Evolutionary conservation across 2,329 filamentous ascomycete genomes (phyloP), one percentile per base, ranked within the genome.

Genomic region (Colletotrichum sp.): DNA sequence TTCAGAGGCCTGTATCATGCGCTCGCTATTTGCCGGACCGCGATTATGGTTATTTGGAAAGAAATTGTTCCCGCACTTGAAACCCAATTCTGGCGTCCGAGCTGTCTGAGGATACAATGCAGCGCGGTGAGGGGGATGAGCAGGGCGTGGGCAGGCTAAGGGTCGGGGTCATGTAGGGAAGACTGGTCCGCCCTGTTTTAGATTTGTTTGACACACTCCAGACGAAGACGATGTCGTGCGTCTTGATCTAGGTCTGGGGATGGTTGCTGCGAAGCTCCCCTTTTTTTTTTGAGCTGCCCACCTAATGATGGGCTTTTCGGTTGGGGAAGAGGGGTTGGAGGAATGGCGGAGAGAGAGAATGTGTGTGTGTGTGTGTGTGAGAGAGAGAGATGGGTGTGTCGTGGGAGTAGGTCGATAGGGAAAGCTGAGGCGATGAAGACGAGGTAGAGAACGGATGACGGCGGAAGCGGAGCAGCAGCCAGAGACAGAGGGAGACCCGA

Each of bases 81-180:
- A 77, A 77, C 76, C 76, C 38, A 73, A 67, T 73, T 73, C 66
- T 71, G 70, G 73, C 43, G 76, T 73, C 68, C 65, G 69, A 70
- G 76, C 64, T 76, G 76, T 77, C 73, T 68, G 76, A 76, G 70
- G 65, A 77, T 75, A 56, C 64, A 56, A 72, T 76, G 72, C 69
- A 61, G 66, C 48, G 48, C 72, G 55, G 65, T 36, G 70, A 74
- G 58, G 38, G 66, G 36, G 58, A 66, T 21, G 60, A 64, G 32
- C 58, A 71, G 55, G 58, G 65, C 65, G 66, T 52, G 32, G 70
- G 58, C 38, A 38, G 66, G 43, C 52, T 48, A 26, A 38, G 34
- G 43, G 70, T 70, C 24, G 66, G 60, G 70, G 60, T 73, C 62
- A 30, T 56, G 38, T 34, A 58, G 24, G 65, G 71, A 43, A 62